phyloP scores from a whole-genome alignment of 2,329 filamentous ascomycete species.

The Rutstroemia sydowiana region DNA sequence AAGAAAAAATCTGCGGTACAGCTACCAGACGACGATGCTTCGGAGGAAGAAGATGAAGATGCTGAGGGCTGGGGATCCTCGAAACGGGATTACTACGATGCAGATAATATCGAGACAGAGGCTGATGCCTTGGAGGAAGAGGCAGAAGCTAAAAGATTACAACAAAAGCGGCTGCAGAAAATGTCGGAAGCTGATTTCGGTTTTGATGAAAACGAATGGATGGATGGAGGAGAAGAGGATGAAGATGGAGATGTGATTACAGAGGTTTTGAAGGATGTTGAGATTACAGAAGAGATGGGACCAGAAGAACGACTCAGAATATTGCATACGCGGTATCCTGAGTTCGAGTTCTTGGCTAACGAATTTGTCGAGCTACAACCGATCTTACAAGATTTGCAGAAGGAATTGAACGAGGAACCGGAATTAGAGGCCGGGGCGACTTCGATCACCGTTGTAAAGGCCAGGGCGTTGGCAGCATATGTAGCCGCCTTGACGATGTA shows the following conservation, averaged over 20 bases:
- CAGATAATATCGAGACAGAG: conserved; percentile 62
- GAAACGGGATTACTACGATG: conserved; percentile 87
- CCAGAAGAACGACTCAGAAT: conserved; percentile 68
- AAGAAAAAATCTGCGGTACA: conserved; percentile 41
- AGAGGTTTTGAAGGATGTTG: conserved; percentile 76
- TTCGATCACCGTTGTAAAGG: conserved; percentile 50
- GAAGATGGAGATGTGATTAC: conserved; percentile 58
- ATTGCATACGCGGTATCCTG: conserved; percentile 76
- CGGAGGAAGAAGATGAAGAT: conserved; percentile 49
- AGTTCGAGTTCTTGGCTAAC: conserved; percentile 78
- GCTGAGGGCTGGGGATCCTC: conserved; percentile 78
- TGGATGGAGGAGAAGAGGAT: conserved; percentile 45
- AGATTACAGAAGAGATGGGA: conserved; percentile 73
- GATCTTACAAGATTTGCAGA: conserved; percentile 50
- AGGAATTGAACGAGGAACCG: conserved; percentile 40
- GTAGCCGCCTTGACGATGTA: conserved; percentile 85
- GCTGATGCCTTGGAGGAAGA: conserved; percentile 82
- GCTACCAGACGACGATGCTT: conserved; percentile 43
- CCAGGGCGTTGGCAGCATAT: conserved; percentile 77
- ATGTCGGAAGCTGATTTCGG: conserved; percentile 92
- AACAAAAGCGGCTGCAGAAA: conserved; percentile 81
- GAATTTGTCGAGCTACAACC: conserved; percentile 51
- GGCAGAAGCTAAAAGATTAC: conserved; percentile 76
- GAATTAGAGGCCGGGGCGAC: conserved; percentile 21
- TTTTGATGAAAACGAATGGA: conserved; percentile 86